Percentiles rank a stretch among this genome's conserved stretches.
These are phyloP conservation scores for Holtermanniella nyarrowii DNA, from an alignment of 768 basidiomycete species.

Conservation along the genomic window DNA sequence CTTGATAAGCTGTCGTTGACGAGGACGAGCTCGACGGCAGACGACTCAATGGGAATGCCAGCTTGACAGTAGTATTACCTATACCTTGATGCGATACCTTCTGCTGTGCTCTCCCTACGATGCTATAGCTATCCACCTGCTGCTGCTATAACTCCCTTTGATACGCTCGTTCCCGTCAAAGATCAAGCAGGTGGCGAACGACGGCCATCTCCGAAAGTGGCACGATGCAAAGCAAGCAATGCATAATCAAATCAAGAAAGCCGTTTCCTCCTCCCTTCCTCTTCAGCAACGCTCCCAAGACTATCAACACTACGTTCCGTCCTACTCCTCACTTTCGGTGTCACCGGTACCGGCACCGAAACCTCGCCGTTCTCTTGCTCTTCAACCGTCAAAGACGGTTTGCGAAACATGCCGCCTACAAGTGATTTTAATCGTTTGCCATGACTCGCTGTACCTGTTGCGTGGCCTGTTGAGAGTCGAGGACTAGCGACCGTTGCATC, in stretches of 20 bases:
- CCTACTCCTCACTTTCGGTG: constrained; percentile 9
- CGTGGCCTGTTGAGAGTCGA: constrained; percentile 3
- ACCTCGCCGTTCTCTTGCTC: too few species aligned
- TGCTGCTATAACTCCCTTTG: too few species aligned
- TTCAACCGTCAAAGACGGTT: too few species aligned
- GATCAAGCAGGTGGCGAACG: background rate
- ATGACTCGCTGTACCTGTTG: background rate
- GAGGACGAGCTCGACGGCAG: background rate
- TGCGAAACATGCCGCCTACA: background rate
- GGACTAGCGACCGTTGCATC: background rate
- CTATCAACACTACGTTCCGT: constrained; percentile 8
- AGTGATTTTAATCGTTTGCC: background rate
- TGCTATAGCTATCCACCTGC: too few species aligned
- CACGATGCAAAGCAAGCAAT: background rate
- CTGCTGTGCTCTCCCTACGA: too few species aligned
- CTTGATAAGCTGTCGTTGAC: too few species aligned
- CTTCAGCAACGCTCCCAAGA: constrained; percentile 2
- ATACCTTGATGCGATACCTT: too few species aligned
- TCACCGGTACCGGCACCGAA: constrained; percentile 10
- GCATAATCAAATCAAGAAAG: background rate
- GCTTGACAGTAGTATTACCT: background rate
- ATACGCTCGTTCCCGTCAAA: too few species aligned
- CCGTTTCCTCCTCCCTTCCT: background rate
- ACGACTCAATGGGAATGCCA: background rate
- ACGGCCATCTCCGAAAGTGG: background rate